Evolutionary conservation across 768 basidiomycete genomes (phyloP).

Genomic region (Lentinula edodes): DNA sequence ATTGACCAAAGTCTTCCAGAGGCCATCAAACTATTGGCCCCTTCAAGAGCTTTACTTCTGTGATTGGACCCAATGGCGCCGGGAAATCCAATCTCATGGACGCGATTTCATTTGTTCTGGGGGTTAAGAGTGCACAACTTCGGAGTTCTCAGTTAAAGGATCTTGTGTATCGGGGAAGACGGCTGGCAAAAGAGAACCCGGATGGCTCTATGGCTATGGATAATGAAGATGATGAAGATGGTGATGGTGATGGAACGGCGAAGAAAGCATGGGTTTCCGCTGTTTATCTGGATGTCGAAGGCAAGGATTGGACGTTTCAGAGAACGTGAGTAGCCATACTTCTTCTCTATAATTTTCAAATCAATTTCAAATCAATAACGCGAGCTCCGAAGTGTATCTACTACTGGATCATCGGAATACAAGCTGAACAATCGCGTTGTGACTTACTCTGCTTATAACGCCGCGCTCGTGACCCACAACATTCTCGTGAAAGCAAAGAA

Average conservation of each 20-base stretch:
- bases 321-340: conserved; percentile 63
- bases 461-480: conserved; percentile 82
- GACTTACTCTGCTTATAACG: conserved; percentile 85
- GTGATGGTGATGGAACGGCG: conserved; percentile 75
- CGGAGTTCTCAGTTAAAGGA: conserved; percentile 93
- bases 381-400: conserved; percentile 63
- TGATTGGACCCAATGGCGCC: conserved; percentile 98
- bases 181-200: conserved; percentile 48
- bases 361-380: conserved; percentile 2
- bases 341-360: background rate
- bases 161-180: conserved; percentile 87
- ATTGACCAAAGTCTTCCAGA: conserved; percentile 25
- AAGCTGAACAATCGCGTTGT: conserved; percentile 76
- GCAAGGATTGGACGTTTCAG: conserved; percentile 87
- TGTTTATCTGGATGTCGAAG: conserved; percentile 70
- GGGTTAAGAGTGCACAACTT: conserved; percentile 90
- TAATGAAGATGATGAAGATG: conserved; percentile 44
- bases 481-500: conserved; percentile 99
- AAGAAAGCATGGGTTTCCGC: conserved; percentile 96
- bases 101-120: conserved; percentile 97
- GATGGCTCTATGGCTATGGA: conserved; percentile 39
- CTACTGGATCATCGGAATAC: conserved; percentile 86
- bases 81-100: conserved; percentile 99
- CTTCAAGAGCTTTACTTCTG: conserved; percentile 89
- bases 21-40: conserved; percentile 86